Evolutionary conservation across 441 rosid genomes (phyloP).

Genomic region (Brassica balearica): DNA sequence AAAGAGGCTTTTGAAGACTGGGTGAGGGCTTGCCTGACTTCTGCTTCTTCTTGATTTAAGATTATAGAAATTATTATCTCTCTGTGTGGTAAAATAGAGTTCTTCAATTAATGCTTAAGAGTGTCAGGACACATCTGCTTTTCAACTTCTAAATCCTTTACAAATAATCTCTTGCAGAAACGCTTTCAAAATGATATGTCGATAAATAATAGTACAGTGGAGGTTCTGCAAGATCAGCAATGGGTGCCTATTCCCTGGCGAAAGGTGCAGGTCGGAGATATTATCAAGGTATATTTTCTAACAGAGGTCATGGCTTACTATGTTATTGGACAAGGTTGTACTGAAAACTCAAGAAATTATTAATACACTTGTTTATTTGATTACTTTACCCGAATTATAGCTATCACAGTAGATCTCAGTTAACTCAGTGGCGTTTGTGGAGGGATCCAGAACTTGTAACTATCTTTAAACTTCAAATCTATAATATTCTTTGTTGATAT

Average conservation of each 20-base stretch:
- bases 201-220: slow-evolving; percentile 80
- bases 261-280: slow-evolving; percentile 97
- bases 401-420: not conserved
- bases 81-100: not conserved
- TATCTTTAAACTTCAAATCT: not conserved
- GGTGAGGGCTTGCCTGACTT: slow-evolving; percentile 57
- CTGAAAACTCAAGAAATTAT: not conserved
- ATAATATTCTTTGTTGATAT: slow-evolving; percentile 14
- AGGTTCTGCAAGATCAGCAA: slow-evolving; percentile 82
- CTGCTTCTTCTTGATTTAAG: slow-evolving; percentile 33
- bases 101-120: not conserved
- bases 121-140: slow-evolving; percentile 15
- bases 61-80: not conserved
- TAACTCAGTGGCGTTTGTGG: not conserved
- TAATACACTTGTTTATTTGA: slow-evolving; percentile 1
- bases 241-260: slow-evolving; percentile 91
- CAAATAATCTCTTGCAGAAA: slow-evolving; percentile 65
- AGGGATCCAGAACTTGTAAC: not conserved
- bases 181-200: slow-evolving; percentile 98
- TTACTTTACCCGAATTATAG: not conserved
- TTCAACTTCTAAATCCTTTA: slow-evolving; percentile 27
- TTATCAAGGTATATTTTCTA: slow-evolving; percentile 62
- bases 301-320: not conserved
- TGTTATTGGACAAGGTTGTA: not conserved
- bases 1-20: slow-evolving; percentile 99